Evolutionary conservation across 805 yeast species (phyloP), one percentile per base, ranked within the genome.

Genomic region (Yarrowia yakushimensis): DNA sequence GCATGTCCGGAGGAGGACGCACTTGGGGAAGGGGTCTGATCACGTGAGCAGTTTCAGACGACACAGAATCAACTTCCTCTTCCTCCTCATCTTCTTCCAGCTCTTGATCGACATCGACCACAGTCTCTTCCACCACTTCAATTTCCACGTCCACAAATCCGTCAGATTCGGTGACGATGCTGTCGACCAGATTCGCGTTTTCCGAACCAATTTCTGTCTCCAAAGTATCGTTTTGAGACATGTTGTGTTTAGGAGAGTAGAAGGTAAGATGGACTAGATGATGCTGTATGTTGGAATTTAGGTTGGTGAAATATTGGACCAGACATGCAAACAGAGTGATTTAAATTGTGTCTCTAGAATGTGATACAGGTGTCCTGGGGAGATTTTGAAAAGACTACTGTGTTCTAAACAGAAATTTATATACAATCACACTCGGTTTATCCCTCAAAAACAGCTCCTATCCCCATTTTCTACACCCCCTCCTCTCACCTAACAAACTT

Each of bases 1-100:
- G 68, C 52, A 73, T 65, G 59, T 73, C 76, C 17, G 71, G 71
- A 1, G 37, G 48, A 3, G 61, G 61, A 9, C 30, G 36, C 3
- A 25, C 28, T n/a, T 15, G 22, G 12, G 61, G 31, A 15, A 28
- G 23, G 22, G 59, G 43, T 9, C 36, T 52, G 23, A 52, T 15
- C 15, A 36, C 41, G 11, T 18, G 9, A 11, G 34, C 18, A n/a
- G 41, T 13, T n/a, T 36, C 41, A 5, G 41, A 36, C 4, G 41
- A 36, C 15, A 36, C 18, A 7, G 37, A 34, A 18, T 36, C 41
- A 10, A 22, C 31, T n/a, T 36, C 59, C 7, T 25, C 33, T 7
- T 36, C 59, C 25, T 27, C 60, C 46, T 27, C 33, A 11, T 52
- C 55, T 2, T 22, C 55, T 12, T 31, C 34, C 8, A 28, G 31